These are phyloP conservation scores for Ophiostoma sp. DNA, from an alignment of 2,329 filamentous ascomycete species.

Conservation along the genomic window DNA sequence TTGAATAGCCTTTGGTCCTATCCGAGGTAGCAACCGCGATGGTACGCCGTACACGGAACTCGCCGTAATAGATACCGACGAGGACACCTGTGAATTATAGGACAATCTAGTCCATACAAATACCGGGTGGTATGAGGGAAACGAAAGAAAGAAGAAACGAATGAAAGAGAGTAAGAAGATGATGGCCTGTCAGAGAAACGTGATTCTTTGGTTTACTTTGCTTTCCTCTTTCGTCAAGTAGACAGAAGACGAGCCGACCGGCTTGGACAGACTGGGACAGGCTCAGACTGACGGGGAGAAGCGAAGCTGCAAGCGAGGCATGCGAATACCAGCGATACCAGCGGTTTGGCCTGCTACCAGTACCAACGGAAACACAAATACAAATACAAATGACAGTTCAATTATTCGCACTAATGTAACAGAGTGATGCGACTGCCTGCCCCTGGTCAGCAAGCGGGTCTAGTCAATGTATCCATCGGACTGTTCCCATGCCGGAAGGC, in stretches of 20 bases:
- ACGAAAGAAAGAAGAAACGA: no score
- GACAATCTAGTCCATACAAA: background rate
- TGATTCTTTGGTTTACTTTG: background rate
- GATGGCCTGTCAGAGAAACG: background rate
- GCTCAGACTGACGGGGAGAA: background rate
- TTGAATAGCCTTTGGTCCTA: no score
- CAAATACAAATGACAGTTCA: background rate
- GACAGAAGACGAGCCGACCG: background rate
- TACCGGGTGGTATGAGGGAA: background rate
- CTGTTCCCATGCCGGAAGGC: background rate
- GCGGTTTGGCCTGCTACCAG: no score
- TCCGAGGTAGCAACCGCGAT: background rate
- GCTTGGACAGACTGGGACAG: background rate
- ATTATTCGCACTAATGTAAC: background rate
- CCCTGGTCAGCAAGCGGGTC: background rate
- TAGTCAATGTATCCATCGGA: background rate
- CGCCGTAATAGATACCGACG: background rate
- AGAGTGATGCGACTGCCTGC: background rate
- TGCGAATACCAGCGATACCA: background rate
- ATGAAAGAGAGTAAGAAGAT: no score
- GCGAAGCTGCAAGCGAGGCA: background rate
- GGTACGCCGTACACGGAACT: slow-evolving; percentile 3
- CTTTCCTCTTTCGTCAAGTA: slow-evolving; percentile 2
- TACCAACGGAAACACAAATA: background rate
- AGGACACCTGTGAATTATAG: background rate